A percentile compares a stretch with the other conserved stretches of the same genome.
Conservation (phyloP, 2,329 filamentous ascomycete species). For the Epichloe amarillans region DNA sequence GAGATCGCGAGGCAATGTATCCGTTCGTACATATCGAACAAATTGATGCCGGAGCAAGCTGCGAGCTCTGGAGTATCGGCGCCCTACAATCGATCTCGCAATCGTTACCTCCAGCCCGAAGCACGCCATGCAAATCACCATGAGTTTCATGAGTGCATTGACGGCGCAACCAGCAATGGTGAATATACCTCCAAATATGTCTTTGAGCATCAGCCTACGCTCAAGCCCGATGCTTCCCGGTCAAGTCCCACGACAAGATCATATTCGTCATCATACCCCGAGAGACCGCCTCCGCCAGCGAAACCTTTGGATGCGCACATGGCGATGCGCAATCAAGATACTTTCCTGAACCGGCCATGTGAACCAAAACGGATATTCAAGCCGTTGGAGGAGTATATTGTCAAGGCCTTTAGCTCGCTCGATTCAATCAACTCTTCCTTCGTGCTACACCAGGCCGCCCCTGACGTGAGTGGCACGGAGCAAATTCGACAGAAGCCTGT, state of each 20-base stretch:
- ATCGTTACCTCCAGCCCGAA: background rate
- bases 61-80: background rate
- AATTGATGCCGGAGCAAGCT: constrained; percentile 8
- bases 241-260: constrained; percentile 18
- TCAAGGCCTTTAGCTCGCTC: constrained; percentile 52
- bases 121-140: background rate
- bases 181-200: constrained; percentile 11
- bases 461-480: constrained; percentile 12
- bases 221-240: constrained; percentile 20
- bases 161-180: background rate
- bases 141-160: background rate
- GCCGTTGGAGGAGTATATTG: constrained; percentile 64
- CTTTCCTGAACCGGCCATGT: constrained; percentile 4
- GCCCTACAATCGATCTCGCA: background rate
- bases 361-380: constrained; percentile 55
- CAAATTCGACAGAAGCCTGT: constrained; percentile 16
- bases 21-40: constrained; percentile 17
- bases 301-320: constrained; percentile 7
- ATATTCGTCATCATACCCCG: constrained; percentile 32
- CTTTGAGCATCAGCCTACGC: constrained; percentile 26
- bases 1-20: constrained; percentile 21
- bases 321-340: constrained; percentile 8
- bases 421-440: constrained; percentile 71
- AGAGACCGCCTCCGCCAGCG: constrained; percentile 19
- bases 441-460: constrained; percentile 30